Conservation (phyloP, 805 yeast genomes). For the Ascoidea rubescens region DNA sequence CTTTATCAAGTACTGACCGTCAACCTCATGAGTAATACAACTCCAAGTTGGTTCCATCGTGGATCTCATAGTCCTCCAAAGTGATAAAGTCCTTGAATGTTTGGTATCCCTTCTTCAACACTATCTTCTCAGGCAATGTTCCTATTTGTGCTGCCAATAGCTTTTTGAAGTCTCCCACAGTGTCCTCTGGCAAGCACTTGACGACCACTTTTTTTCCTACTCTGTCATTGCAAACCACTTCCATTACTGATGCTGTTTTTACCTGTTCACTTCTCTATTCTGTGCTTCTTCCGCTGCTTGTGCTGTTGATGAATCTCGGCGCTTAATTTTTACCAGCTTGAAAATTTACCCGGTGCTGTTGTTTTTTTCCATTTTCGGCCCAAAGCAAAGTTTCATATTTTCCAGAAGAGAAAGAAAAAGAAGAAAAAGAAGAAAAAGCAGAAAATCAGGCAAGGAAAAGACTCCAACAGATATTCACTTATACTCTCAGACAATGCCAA, state of each 20-base stretch:
- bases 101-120: slow-evolving; percentile 75
- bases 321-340: not conserved
- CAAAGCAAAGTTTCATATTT: not conserved
- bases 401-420: not conserved
- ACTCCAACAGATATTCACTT: not conserved
- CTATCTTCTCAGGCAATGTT: slow-evolving; percentile 43
- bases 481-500: slow-evolving; percentile 22
- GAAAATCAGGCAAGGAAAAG: not conserved
- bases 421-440: not conserved
- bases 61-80: slow-evolving; percentile 89
- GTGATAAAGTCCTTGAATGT: slow-evolving; percentile 81
- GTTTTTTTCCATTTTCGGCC: not conserved
- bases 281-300: not conserved
- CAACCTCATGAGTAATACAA: slow-evolving; percentile 45
- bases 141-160: slow-evolving; percentile 77
- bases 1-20: too few species aligned
- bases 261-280: not conserved
- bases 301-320: not conserved
- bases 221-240: slow-evolving; percentile 61
- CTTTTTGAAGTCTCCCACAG: slow-evolving; percentile 82
- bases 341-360: not conserved
- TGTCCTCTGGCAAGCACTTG: slow-evolving; percentile 75
- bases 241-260: slow-evolving; percentile 34
- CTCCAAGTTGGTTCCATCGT: slow-evolving; percentile 79
- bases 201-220: slow-evolving; percentile 81